A percentile compares a stretch with the other conserved stretches of the same genome.
phyloP scores from a whole-genome alignment of 345 rosid species.

The Murraya koenigii region DNA sequence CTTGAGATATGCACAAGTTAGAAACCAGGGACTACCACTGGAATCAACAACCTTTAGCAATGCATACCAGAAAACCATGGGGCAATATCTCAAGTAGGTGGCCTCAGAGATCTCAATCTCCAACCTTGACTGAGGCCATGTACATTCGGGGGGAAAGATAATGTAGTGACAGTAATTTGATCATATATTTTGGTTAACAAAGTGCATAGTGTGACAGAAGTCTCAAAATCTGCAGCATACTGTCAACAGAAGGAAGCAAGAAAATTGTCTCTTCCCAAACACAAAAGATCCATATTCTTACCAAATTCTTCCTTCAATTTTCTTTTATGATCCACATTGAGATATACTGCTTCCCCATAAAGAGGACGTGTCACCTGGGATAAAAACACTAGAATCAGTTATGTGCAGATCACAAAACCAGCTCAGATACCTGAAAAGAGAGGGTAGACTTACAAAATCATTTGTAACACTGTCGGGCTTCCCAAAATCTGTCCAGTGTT shows the following conservation, averaged over 20 bases:
- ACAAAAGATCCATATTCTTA: conserved; percentile 28
- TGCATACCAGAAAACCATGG: not conserved
- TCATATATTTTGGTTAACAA: not conserved
- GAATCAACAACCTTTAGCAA: too few relatives aligned
- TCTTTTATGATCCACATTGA: conserved; percentile 56
- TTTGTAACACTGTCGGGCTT: conserved; percentile 20
- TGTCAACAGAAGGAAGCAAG: not conserved
- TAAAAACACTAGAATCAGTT: conserved; percentile 22
- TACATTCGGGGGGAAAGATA: not conserved
- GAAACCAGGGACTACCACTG: not conserved
- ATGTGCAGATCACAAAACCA: conserved; percentile 9
- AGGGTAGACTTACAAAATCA: conserved; percentile 49
- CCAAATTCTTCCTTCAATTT: conserved; percentile 79
- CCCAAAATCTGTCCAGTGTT: conserved; percentile 41
- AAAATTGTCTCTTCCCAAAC: not conserved
- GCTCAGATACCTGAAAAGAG: conserved; percentile 1
- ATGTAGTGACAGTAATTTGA: not conserved
- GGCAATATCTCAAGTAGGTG: not conserved
- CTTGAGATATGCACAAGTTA: not conserved
- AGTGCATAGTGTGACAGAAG: not conserved
- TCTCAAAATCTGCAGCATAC: not conserved
- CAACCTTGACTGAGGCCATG: not conserved
- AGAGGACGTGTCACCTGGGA: conserved; percentile 59
- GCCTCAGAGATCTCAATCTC: not conserved
- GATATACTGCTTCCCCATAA: conserved; percentile 60